Conservation (phyloP, 108 stramenopile genomes). For the Ochromonas danica region DNA sequence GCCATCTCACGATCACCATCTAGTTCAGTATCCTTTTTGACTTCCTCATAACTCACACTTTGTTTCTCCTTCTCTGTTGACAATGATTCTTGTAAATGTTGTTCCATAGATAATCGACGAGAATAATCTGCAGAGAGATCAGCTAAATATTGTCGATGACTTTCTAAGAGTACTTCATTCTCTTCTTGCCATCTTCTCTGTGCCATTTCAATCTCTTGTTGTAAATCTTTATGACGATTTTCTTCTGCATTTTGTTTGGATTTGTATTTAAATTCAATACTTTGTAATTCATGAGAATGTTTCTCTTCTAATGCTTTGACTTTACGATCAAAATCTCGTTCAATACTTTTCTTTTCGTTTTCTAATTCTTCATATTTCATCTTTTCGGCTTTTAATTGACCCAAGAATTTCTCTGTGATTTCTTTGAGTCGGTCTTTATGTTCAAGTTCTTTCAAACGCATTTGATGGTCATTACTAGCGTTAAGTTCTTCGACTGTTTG, state of each 20-base stretch:
- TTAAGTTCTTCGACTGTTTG: constrained; percentile 47
- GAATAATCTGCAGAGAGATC: constrained; percentile 46
- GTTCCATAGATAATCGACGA: constrained; percentile 41
- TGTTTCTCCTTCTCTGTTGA: constrained; percentile 45
- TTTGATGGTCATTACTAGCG: constrained; percentile 55
- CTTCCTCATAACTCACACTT: constrained; percentile 38
- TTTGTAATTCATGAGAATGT: constrained; percentile 37
- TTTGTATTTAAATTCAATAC: constrained; percentile 46
- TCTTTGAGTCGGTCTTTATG: constrained; percentile 48
- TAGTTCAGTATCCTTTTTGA: constrained; percentile 40
- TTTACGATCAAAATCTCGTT: constrained; percentile 43
- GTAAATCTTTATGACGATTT: constrained; percentile 45
- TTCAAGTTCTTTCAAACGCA: constrained; percentile 54
- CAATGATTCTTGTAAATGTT: constrained; percentile 37
- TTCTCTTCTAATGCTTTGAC: constrained; percentile 42
- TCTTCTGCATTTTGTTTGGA: constrained; percentile 47
- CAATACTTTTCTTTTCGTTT: constrained; percentile 46
- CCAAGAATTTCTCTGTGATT: constrained; percentile 49
- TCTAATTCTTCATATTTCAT: constrained; percentile 48
- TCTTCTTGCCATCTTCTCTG: constrained; percentile 49
- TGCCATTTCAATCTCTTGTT: constrained; percentile 42
- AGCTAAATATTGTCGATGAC: constrained; percentile 40
- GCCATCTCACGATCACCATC: constrained; percentile 44
- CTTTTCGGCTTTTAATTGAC: constrained; percentile 43
- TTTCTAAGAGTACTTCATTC: constrained; percentile 47